Evolutionary conservation across 2,329 filamentous ascomycete genomes (phyloP).

Genomic region (Triangularia setosa): DNA sequence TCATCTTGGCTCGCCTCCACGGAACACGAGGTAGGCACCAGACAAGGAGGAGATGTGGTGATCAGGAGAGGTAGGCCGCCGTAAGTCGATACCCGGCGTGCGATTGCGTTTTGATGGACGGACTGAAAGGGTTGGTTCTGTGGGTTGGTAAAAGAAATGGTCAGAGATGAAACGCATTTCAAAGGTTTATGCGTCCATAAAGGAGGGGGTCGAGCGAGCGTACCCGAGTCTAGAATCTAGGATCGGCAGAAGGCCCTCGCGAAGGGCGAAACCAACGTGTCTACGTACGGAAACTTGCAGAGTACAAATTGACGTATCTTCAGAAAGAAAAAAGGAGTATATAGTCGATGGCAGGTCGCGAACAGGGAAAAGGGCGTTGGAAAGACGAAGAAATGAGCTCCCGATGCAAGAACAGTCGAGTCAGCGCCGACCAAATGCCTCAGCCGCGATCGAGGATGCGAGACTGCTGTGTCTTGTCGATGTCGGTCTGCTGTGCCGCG

Average conservation of each 20-base stretch:
- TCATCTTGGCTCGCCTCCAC: conserved; percentile 63
- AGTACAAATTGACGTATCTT: background rate
- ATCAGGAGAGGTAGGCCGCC: conserved; percentile 2
- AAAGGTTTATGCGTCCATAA: conserved; percentile 18
- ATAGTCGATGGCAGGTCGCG: background rate
- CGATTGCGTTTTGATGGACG: conserved; percentile 7
- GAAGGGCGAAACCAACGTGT: conserved; percentile 13
- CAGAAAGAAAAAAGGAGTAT: background rate
- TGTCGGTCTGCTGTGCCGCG: conserved; percentile 11
- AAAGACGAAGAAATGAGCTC: conserved; percentile 3
- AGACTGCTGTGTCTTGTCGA: background rate
- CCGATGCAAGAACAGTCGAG: conserved; percentile 20
- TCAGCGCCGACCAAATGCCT: conserved; percentile 26
- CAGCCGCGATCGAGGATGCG: conserved; percentile 21
- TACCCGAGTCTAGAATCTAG: conserved; percentile 13
- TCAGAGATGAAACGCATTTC: conserved; percentile 22
- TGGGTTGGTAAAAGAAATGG: conserved; percentile 7
- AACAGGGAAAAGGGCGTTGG: background rate
- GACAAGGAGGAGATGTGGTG: conserved; percentile 19
- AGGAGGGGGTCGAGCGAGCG: conserved; percentile 6
- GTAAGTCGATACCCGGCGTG: conserved; percentile 8
- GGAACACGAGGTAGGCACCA: conserved; percentile 27
- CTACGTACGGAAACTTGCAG: background rate
- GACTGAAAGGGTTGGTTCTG: conserved; percentile 9
- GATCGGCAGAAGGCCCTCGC: conserved; percentile 6